Percentiles rank a stretch among this genome's conserved stretches.
Conservation (phyloP, 352 stramenopile genomes). For the Thalassiosira mediterranea region DNA sequence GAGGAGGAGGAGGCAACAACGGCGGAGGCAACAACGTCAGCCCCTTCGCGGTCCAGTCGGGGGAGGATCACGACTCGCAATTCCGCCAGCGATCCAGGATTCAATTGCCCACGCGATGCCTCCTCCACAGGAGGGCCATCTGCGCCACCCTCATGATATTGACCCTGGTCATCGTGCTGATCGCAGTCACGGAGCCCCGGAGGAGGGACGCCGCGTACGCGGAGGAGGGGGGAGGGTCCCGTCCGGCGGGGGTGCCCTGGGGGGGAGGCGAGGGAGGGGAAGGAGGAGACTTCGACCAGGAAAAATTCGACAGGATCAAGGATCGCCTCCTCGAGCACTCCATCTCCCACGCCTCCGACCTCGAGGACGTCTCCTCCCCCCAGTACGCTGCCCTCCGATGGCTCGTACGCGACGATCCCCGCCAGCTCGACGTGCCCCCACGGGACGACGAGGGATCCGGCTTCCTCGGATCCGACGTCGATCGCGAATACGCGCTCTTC, state of each 20-base stretch:
- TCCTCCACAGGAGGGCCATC: constrained; percentile 1
- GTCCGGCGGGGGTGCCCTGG: background rate
- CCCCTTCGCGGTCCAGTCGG: background rate
- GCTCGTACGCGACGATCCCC: constrained; percentile 38
- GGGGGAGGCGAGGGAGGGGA: background rate
- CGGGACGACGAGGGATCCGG: constrained; percentile 11
- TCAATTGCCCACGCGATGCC: constrained; percentile 10
- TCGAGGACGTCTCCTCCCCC: constrained; percentile 24
- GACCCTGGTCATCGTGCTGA: constrained; percentile 20
- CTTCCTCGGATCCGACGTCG: constrained; percentile 22
- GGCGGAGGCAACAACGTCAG: constrained; percentile 3
- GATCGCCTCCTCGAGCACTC: constrained; percentile 49
- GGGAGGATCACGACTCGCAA: background rate
- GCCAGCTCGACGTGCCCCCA: constrained; percentile 33
- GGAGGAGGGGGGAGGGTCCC: background rate
- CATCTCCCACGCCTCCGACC: constrained; percentile 33
- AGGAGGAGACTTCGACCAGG: constrained; percentile 2
- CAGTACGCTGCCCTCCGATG: constrained; percentile 50
- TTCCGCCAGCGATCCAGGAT: constrained; percentile 10
- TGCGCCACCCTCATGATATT: constrained; percentile 9
- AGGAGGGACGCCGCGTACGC: background rate
- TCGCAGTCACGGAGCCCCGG: background rate
- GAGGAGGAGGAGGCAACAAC: too few relatives aligned
- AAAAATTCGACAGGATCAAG: constrained; percentile 51
- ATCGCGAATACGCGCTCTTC: constrained; percentile 31